A percentile compares a stretch with the other conserved stretches of the same genome.
These are phyloP conservation scores for Xylaria sp. DNA, from an alignment of 2,329 filamentous ascomycete species.

Conservation along the genomic window DNA sequence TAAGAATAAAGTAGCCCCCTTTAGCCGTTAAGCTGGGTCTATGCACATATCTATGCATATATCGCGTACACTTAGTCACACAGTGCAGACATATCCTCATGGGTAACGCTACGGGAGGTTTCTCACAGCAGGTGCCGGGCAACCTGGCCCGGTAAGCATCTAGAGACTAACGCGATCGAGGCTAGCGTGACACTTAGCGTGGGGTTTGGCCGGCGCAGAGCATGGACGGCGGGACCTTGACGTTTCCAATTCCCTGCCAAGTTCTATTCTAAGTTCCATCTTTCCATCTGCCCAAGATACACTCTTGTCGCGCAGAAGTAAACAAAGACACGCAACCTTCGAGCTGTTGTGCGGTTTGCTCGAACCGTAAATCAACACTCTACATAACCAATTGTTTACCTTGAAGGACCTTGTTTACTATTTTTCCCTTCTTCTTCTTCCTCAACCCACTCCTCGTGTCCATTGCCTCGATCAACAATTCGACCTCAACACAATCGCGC, in stretches of 20 bases:
- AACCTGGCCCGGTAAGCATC: no score
- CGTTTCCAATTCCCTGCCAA: background rate
- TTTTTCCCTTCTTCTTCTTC: background rate
- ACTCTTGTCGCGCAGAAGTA: constrained; percentile 9
- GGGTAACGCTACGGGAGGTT: no score
- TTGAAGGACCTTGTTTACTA: background rate
- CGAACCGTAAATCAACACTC: background rate
- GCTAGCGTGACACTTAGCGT: background rate
- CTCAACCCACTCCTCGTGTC: background rate
- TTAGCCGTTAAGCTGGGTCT: background rate
- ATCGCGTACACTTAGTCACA: background rate
- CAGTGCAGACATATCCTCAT: background rate
- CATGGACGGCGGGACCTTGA: background rate
- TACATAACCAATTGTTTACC: background rate
- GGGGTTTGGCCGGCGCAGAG: background rate
- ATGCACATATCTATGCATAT: background rate
- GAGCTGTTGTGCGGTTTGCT: constrained; percentile 8
- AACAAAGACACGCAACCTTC: constrained; percentile 9
- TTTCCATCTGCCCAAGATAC: background rate
- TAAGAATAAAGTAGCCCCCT: background rate
- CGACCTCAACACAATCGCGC: constrained; percentile 1
- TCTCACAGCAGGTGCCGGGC: no score
- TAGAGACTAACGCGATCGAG: no score
- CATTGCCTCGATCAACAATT: background rate
- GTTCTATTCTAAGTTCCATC: background rate